A percentile compares a stretch with the other conserved stretches of the same genome.
Conservation (phyloP, 495 filamentous ascomycete species). For the Hyaloscypha bicolor region DNA sequence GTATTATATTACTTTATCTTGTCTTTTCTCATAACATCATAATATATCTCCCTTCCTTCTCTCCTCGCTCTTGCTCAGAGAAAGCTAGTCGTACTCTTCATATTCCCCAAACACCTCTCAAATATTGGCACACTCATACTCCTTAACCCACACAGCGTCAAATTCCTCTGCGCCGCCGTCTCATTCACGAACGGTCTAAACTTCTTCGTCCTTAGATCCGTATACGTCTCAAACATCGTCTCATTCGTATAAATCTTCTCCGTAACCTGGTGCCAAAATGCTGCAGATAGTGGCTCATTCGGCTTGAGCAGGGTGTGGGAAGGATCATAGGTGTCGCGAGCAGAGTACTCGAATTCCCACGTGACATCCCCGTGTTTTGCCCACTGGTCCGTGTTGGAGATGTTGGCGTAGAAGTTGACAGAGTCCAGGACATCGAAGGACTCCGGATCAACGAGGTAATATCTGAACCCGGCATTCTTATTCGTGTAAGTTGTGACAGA, state of each 20-base stretch:
- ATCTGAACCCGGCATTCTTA: conserved; percentile 56
- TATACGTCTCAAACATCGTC: conserved; percentile 11
- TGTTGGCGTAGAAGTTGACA: conserved; percentile 55
- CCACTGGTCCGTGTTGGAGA: conserved; percentile 41
- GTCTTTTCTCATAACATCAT: not conserved
- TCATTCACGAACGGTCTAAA: not conserved
- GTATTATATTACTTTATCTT: not conserved
- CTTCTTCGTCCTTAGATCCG: conserved; percentile 6
- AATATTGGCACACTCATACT: conserved; percentile 3
- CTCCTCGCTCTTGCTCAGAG: not conserved
- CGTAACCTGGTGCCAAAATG: conserved; percentile 14
- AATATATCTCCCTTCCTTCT: not conserved
- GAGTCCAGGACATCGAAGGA: conserved; percentile 56
- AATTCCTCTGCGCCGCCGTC: not conserved
- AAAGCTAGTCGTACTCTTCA: not conserved
- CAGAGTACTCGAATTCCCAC: conserved; percentile 57
- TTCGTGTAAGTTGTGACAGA: conserved; percentile 57
- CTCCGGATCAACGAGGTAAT: conserved; percentile 58
- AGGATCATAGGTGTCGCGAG: conserved; percentile 52
- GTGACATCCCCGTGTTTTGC: conserved; percentile 39
- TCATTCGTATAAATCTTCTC: conserved; percentile 8
- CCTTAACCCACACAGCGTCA: conserved; percentile 5
- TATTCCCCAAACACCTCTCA: conserved; percentile 4
- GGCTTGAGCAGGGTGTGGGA: conserved; percentile 45
- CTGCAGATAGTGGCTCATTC: conserved; percentile 53